These are phyloP conservation scores for Chrysoporthe puriensis DNA, from an alignment of 2,329 filamentous ascomycete species.

Conservation along the genomic window DNA sequence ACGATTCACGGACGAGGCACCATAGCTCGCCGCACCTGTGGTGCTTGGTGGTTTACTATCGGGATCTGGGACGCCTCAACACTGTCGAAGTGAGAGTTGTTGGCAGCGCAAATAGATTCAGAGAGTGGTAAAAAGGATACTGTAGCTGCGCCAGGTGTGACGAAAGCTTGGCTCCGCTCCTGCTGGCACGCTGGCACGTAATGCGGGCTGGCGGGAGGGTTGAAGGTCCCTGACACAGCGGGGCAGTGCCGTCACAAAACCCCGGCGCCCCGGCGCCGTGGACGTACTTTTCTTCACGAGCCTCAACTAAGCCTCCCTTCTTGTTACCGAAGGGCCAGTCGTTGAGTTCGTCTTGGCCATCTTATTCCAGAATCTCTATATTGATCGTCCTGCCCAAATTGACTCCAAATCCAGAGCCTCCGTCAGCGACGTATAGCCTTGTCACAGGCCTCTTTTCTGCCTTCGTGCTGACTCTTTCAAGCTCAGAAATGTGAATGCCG, in stretches of 20 bases:
- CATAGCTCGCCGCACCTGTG: conserved; percentile 11
- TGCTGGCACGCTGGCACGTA: too few relatives aligned
- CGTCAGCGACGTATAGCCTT: background rate
- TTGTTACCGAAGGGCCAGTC: background rate
- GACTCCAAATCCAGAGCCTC: background rate
- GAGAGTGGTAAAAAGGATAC: background rate
- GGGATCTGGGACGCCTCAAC: background rate
- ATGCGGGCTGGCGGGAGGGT: background rate
- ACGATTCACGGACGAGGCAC: background rate
- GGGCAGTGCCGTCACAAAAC: conserved; percentile 7
- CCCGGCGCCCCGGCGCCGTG: background rate
- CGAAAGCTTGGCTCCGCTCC: background rate
- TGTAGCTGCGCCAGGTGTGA: background rate
- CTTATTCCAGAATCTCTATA: background rate
- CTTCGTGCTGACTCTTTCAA: background rate
- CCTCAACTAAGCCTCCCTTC: too few relatives aligned
- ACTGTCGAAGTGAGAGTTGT: background rate
- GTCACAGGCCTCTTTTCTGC: background rate
- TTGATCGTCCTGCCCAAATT: background rate
- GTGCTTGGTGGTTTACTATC: background rate
- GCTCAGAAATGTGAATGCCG: background rate
- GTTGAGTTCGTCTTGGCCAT: background rate
- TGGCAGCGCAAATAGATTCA: background rate
- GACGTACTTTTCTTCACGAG: too few relatives aligned
- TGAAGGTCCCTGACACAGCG: conserved; percentile 2